Conservation (phyloP, 2,329 filamentous ascomycete genomes). For the Madurella mycetomatis region DNA sequence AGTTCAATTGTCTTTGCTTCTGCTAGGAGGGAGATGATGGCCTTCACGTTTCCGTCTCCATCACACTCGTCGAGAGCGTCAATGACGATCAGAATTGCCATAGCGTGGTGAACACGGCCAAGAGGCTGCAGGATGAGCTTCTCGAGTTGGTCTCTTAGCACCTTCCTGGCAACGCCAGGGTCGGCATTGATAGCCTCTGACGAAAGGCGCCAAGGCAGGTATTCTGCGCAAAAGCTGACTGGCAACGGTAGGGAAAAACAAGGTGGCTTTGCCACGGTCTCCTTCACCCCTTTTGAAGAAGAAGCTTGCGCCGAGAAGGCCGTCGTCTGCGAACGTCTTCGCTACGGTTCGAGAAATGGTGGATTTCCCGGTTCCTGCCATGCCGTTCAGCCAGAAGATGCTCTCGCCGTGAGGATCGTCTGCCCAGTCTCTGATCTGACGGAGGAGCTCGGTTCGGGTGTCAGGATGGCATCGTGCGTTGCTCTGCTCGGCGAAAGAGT, state of each 20-base stretch:
- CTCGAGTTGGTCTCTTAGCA: constrained; percentile 37
- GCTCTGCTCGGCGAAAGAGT: constrained; percentile 33
- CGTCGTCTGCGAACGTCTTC: constrained; percentile 7
- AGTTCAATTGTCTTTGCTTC: neutral
- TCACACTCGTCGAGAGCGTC: too few species aligned
- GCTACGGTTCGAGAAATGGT: constrained; percentile 37
- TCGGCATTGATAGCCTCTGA: constrained; percentile 33
- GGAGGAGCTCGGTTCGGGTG: constrained; percentile 32
- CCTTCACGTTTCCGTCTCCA: too few species aligned
- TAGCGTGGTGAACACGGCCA: neutral
- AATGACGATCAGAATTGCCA: constrained; percentile 21
- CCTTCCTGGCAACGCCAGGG: constrained; percentile 23
- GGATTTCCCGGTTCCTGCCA: constrained; percentile 39
- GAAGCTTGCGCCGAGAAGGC: constrained; percentile 35
- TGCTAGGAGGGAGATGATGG: constrained; percentile 7
- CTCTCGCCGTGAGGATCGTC: constrained; percentile 18
- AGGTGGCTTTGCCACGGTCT: constrained; percentile 33
- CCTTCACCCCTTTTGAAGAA: constrained; percentile 43
- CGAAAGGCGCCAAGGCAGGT: constrained; percentile 26
- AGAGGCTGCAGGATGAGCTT: constrained; percentile 37
- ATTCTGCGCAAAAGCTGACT: constrained; percentile 29
- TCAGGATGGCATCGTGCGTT: constrained; percentile 30
- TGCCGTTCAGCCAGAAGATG: constrained; percentile 37
- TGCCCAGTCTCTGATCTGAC: constrained; percentile 30
- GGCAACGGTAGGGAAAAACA: constrained; percentile 36